These are phyloP conservation scores for Dipodascus geniculatus DNA, from an alignment of 805 yeast genomes.

Conservation along the genomic window DNA sequence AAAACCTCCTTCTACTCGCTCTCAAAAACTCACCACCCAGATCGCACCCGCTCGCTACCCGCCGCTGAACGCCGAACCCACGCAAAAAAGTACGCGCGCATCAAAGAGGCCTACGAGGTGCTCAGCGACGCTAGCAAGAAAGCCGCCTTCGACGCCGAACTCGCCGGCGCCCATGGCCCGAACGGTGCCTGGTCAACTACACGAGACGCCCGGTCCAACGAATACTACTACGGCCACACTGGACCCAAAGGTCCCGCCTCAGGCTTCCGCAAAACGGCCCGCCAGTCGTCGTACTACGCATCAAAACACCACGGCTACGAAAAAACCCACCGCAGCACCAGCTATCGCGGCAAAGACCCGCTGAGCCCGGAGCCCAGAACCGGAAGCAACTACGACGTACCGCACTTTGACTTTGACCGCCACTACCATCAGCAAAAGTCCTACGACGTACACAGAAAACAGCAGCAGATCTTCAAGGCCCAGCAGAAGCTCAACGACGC, in stretches of 20 bases:
- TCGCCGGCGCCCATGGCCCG: background rate
- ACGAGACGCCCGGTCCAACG: background rate
- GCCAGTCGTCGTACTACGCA: background rate
- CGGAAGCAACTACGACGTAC: slow-evolving; percentile 23
- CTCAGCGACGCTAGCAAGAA: slow-evolving; percentile 30
- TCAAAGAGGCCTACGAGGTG: slow-evolving; percentile 57
- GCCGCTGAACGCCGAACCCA: slow-evolving; percentile 30
- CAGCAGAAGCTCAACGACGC: background rate
- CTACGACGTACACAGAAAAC: slow-evolving; percentile 20
- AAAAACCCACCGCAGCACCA: background rate
- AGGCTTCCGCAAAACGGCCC: background rate
- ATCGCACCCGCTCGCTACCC: slow-evolving; percentile 38
- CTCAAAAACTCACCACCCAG: slow-evolving; percentile 49
- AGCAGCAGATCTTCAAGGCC: slow-evolving; percentile 6
- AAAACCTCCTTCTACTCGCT: slow-evolving; percentile 27
- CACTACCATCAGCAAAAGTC: slow-evolving; percentile 24
- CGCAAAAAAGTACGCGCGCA: slow-evolving; percentile 38
- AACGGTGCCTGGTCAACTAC: background rate
- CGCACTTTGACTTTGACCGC: slow-evolving; percentile 26
- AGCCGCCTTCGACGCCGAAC: slow-evolving; percentile 1
- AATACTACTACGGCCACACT: background rate
- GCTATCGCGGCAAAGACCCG: slow-evolving; percentile 13
- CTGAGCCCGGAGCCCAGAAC: slow-evolving; percentile 14
- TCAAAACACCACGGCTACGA: background rate
- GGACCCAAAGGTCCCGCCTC: background rate